Evolutionary conservation across 2,329 filamentous ascomycete species (phyloP).

Genomic region (Cytospora chrysosperma): DNA sequence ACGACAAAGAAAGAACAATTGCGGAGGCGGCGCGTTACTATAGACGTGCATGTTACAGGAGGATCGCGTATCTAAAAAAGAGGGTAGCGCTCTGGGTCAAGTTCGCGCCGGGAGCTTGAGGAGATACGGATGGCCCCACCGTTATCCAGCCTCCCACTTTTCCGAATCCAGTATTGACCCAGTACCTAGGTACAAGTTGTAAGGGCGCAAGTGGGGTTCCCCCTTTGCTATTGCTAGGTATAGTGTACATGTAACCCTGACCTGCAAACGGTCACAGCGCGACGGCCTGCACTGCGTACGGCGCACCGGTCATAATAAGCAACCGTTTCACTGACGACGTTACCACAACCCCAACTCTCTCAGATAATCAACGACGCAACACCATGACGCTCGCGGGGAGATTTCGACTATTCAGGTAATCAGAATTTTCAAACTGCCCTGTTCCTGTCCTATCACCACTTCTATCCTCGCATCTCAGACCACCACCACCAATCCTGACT

Average conservation of each 20-base stretch:
- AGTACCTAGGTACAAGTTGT: not conserved
- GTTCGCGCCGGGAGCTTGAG: conserved; percentile 14
- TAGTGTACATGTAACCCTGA: not conserved
- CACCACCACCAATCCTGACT: not conserved
- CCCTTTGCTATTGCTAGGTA: not conserved
- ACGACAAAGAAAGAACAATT: conserved; percentile 5
- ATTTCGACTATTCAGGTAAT: not conserved
- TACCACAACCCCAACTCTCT: not conserved
- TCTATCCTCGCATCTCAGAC: not conserved
- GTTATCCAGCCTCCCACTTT: conserved; percentile 1
- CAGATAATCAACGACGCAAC: not conserved
- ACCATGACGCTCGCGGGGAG: not conserved
- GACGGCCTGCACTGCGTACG: too few relatives aligned
- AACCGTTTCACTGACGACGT: not conserved
- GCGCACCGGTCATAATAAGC: too few relatives aligned
- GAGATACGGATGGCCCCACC: conserved; percentile 1
- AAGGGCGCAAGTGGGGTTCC: too few relatives aligned
- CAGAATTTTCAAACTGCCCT: not conserved
- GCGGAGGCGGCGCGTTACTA: conserved; percentile 10
- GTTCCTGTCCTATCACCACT: not conserved
- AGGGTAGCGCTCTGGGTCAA: conserved; percentile 14
- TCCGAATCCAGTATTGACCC: not conserved
- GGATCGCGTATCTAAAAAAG: conserved; percentile 17
- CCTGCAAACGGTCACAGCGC: not conserved
- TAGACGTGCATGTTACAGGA: not conserved